A percentile compares a stretch with the other conserved stretches of the same genome.
Conservation (phyloP, 495 filamentous ascomycete genomes). For the Corynascus novoguineensis region DNA sequence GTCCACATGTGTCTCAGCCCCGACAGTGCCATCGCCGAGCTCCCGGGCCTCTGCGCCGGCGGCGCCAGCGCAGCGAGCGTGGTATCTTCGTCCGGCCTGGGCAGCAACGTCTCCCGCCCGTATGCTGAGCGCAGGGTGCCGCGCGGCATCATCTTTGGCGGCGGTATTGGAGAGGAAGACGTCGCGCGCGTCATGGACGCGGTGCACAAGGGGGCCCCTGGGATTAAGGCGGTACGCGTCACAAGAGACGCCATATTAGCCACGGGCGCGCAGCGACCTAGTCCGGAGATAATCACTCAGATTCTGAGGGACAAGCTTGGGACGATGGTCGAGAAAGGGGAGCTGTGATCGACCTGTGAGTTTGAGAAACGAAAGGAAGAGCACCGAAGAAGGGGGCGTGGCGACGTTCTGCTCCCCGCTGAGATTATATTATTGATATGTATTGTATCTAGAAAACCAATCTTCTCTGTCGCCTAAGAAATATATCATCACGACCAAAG, state of each 20-base stretch:
- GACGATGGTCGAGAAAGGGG: conserved; percentile 9
- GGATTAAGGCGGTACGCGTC: conserved; percentile 18
- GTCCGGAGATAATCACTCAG: conserved; percentile 19
- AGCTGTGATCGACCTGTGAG: too few relatives aligned
- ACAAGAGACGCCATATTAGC: conserved; percentile 21
- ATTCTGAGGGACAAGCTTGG: conserved; percentile 20
- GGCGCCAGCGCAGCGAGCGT: conserved; percentile 6
- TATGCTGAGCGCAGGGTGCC: conserved; percentile 20
- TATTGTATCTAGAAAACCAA: too few relatives aligned
- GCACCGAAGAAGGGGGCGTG: too few relatives aligned
- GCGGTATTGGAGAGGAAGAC: conserved; percentile 22
- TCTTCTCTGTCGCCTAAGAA: not conserved
- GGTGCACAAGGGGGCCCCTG: not conserved
- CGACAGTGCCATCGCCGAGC: conserved; percentile 19
- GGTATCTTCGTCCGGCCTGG: conserved; percentile 19
- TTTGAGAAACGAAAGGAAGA: too few relatives aligned
- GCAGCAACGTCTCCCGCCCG: conserved; percentile 21
- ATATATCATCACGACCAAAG: not conserved
- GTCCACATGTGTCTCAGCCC: conserved; percentile 25
- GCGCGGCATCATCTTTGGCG: conserved; percentile 28
- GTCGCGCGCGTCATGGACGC: conserved; percentile 15
- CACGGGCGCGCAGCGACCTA: conserved; percentile 19
- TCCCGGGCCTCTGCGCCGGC: conserved; percentile 23
- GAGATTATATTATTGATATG: too few relatives aligned
- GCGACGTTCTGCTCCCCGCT: too few relatives aligned